Base-by-base conservation (phyloP, 129 eudicot species). In the Centella asiatica region DNA sequence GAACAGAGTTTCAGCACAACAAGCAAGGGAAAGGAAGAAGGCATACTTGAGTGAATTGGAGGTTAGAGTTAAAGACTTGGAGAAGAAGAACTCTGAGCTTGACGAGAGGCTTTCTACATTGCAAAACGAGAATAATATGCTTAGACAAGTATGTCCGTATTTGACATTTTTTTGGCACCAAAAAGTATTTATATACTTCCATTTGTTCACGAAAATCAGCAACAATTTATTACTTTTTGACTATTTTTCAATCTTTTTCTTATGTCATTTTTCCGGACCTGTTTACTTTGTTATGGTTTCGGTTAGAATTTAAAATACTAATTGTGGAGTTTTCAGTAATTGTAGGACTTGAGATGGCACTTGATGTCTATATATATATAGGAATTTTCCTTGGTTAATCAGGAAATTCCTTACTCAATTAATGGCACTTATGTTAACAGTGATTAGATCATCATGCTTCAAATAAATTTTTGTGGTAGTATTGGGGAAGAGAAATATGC, bases 21-120 rank as follows among this genome's bases (percentile, higher is more conserved):
- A 86, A 83, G 97, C 97, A 63, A 90, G 97, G 66, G 97, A 90
- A 61, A 84, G 97, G 80, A 90, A 90, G 89, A 90, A 90, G 79
- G 94, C 85, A 12, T 90, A 90, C 61, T 72, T 90, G 73, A 67
- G 12, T 55, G 95, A 90, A 49, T 74, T 90, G 84, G 97, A 90
- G 70, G 80, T 72, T 9, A 78, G 94, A 60, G 97, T 81, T 28
- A 90, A 90, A 46, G 95, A 86, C 26, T 69, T 90, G 82, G 97
- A 90, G 67, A 90, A 84, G 69, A 86, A 82, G 59, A 90, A 86
- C 74, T 80, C 95, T 1, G 97, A 90, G 77, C 81, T 86, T 50
- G 95, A 86, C 46, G 97, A 90, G 69, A 86, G 94, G 74, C 81
- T 90, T 29, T 90, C 97, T 10, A 86, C 97, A 3, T 61, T 86